Evolutionary conservation across 768 basidiomycete species (phyloP).

Genomic region (Suillus clintonianus): DNA sequence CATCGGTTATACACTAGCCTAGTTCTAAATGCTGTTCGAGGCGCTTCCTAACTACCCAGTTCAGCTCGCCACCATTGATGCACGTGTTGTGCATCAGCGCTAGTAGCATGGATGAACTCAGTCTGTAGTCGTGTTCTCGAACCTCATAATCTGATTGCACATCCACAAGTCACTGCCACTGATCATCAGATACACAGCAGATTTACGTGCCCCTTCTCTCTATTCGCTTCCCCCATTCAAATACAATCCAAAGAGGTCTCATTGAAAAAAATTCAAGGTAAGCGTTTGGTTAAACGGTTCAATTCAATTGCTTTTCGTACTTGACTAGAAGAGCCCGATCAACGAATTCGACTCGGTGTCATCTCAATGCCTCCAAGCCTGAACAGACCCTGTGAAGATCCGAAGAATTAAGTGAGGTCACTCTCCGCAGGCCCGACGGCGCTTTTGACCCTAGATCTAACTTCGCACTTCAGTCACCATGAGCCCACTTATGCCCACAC

Average conservation of each 20-base stretch:
- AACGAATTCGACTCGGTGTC: no score
- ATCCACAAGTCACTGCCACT: no score
- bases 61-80: background rate
- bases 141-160: background rate
- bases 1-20: background rate
- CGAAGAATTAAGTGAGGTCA: background rate
- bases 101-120: background rate
- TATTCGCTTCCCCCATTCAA: background rate
- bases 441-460: constrained; percentile 1
- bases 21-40: background rate
- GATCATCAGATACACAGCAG: background rate
- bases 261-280: background rate
- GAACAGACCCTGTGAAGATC: background rate
- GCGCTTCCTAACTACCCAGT: background rate
- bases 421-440: background rate
- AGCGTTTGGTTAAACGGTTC: background rate
- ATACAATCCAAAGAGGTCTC: background rate
- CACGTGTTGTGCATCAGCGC: background rate
- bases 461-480: background rate
- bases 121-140: background rate
- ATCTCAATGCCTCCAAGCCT: background rate
- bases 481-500: background rate
- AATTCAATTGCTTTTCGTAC: background rate
- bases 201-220: background rate
- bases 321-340: background rate